phyloP scores from a whole-genome alignment of 768 basidiomycete genomes.

The Aureoboletus auriporus region DNA sequence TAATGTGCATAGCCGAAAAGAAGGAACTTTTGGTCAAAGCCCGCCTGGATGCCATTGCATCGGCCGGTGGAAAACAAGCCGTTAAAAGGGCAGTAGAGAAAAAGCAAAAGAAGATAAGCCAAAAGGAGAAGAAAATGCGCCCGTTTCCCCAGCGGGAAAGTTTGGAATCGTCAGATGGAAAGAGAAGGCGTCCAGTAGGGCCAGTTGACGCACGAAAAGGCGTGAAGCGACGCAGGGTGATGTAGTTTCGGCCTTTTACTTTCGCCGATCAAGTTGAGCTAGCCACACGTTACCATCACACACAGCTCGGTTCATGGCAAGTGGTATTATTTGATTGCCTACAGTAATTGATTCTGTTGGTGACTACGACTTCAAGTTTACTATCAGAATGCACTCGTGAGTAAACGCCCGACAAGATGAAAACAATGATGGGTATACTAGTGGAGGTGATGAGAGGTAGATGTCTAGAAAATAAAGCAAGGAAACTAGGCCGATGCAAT shows the following conservation, averaged over 20 bases:
- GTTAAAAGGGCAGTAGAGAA: conserved; percentile 88
- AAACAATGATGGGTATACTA: conserved; percentile 29
- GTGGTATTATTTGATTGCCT: conserved; percentile 25
- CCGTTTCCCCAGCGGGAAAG: conserved; percentile 47
- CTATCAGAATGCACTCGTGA: conserved; percentile 23
- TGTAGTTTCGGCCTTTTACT: conserved; percentile 3
- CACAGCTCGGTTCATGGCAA: conserved; percentile 1
- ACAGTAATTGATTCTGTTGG: conserved; percentile 27
- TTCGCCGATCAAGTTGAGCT: no score
- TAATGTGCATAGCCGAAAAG: conserved; percentile 59
- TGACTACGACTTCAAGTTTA: conserved; percentile 25
- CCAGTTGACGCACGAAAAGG: conserved; percentile 6
- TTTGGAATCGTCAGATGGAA: conserved; percentile 7
- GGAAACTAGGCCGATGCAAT: conserved; percentile 13
- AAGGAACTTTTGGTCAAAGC: conserved; percentile 70
- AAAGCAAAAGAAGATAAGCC: conserved; percentile 80
- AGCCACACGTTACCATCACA: not conserved
- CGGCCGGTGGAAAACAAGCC: conserved; percentile 71
- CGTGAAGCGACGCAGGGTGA: conserved; percentile 23
- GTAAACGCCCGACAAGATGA: conserved; percentile 23
- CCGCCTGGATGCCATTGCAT: conserved; percentile 74
- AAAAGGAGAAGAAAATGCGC: conserved; percentile 85
- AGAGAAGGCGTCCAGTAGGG: conserved; percentile 14
- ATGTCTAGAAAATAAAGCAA: conserved; percentile 21
- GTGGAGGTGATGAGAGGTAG: conserved; percentile 12